A percentile compares a stretch with the other conserved stretches of the same genome.
These are phyloP conservation scores for Arthrobotrys megalospora DNA, from an alignment of 2,329 filamentous ascomycete species.

Conservation along the genomic window DNA sequence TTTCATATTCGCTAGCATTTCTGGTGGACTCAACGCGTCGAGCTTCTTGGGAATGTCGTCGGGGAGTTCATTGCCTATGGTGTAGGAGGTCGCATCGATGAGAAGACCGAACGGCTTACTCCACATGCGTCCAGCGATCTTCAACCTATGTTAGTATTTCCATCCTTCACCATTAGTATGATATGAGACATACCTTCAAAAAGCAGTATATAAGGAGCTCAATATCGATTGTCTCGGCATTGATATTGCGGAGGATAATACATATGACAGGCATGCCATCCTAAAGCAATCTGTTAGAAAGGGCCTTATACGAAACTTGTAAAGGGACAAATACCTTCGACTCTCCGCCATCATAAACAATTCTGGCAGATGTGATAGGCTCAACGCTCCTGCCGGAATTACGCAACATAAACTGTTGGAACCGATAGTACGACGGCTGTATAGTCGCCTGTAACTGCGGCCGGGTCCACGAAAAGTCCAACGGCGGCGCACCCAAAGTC, in stretches of 20 bases:
- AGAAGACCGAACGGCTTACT: conserved; percentile 78
- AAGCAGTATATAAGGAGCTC: conserved; percentile 79
- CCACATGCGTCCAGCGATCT: conserved; percentile 80
- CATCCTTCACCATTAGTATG: background rate
- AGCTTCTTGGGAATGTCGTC: conserved; percentile 76
- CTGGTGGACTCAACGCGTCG: conserved; percentile 75
- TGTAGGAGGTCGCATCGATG: conserved; percentile 80
- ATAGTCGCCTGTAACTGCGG: conserved; percentile 77
- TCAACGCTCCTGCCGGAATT: conserved; percentile 78
- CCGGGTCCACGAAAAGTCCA: conserved; percentile 79
- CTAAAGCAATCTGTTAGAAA: conserved; percentile 65
- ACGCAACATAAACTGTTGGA: conserved; percentile 80
- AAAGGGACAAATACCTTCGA: conserved; percentile 72
- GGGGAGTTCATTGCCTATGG: conserved; percentile 76
- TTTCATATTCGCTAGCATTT: conserved; percentile 74
- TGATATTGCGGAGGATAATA: conserved; percentile 78
- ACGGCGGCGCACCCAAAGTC: conserved; percentile 77
- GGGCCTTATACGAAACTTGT: conserved; percentile 3
- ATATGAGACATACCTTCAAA: conserved; percentile 72
- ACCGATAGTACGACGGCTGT: conserved; percentile 77
- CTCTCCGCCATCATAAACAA: conserved; percentile 80
- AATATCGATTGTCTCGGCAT: conserved; percentile 76
- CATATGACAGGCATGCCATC: conserved; percentile 79
- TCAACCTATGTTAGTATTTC: conserved; percentile 59
- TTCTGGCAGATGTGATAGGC: conserved; percentile 76